Conservation (phyloP, 371 early-diverging fungal species). For the Blakeslea trispora region DNA sequence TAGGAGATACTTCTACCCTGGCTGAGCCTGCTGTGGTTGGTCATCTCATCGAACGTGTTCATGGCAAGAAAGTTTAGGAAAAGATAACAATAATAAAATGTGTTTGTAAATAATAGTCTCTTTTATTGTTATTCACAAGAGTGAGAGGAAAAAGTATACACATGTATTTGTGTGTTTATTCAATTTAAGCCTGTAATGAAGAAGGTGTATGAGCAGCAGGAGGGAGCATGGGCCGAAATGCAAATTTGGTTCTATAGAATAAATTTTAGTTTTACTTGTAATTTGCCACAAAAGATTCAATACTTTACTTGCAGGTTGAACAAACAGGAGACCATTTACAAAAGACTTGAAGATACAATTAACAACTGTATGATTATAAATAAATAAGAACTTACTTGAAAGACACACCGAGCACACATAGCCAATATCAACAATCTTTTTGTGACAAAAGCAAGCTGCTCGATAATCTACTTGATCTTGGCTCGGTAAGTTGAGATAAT, state of each 20-base stretch:
- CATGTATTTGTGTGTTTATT: background rate
- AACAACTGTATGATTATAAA: background rate
- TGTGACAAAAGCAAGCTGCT: constrained; percentile 97
- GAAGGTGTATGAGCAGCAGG: too few relatives aligned
- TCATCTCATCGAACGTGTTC: constrained; percentile 29
- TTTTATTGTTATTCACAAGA: too few relatives aligned
- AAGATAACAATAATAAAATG: too few relatives aligned
- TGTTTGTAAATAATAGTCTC: too few relatives aligned
- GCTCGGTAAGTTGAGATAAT: constrained; percentile 70
- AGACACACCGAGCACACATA: constrained; percentile 96
- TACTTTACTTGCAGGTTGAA: constrained; percentile 75
- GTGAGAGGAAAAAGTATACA: too few relatives aligned
- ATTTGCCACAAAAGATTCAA: too few relatives aligned
- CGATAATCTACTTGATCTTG: constrained; percentile 89
- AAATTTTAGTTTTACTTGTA: too few relatives aligned
- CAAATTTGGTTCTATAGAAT: too few relatives aligned
- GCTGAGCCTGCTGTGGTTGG: constrained; percentile 73
- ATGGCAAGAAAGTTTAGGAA: constrained; percentile 21
- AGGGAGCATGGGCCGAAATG: too few relatives aligned
- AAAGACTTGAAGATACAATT: constrained; percentile 53
- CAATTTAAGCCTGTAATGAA: background rate
- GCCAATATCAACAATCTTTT: constrained; percentile 86
- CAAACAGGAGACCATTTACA: constrained; percentile 75
- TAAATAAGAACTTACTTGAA: constrained; percentile 69
- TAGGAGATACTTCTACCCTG: constrained; percentile 89